Conservation (phyloP, 192 early-diverging fungal species). For the Gamsiella multidivaricata region DNA sequence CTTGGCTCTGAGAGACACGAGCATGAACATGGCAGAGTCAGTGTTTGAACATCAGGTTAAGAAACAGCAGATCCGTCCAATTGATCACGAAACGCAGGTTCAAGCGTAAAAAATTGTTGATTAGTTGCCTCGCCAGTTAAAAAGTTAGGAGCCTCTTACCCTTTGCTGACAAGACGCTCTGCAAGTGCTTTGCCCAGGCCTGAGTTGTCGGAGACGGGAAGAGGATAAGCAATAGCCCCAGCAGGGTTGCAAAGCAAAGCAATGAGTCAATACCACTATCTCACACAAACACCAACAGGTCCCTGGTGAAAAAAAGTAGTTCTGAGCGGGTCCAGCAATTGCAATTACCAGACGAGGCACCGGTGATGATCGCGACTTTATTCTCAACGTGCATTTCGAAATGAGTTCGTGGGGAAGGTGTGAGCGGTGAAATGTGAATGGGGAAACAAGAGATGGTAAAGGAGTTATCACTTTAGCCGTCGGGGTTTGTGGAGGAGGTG, state of each 20-base stretch:
- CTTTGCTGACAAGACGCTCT: constrained; percentile 63
- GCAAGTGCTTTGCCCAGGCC: constrained; percentile 74
- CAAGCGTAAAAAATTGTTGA: too few species aligned
- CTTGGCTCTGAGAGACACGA: constrained; percentile 56
- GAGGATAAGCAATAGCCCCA: not conserved
- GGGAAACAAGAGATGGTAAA: not conserved
- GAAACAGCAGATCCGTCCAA: not conserved
- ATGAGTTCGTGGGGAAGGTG: not conserved
- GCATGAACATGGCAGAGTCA: not conserved
- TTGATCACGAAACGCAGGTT: constrained; percentile 1
- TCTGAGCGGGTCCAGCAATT: too few species aligned
- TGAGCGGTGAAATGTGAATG: not conserved
- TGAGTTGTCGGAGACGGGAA: not conserved
- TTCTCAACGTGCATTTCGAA: constrained; percentile 53
- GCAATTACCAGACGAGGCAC: constrained; percentile 64
- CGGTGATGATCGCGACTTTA: constrained; percentile 78
- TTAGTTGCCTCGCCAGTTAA: too few species aligned
- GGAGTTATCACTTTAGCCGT: not conserved
- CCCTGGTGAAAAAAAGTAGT: not conserved
- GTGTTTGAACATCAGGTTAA: not conserved
- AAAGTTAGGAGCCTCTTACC: constrained; percentile 36
- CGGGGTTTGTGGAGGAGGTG: not conserved
- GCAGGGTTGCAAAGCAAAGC: too few species aligned
- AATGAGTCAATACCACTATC: too few species aligned
- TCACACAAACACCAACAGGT: too few species aligned